Percentiles rank a stretch among this genome's conserved stretches.
phyloP scores from a whole-genome alignment of 805 yeast species.

The Lipomyces lipofer region DNA sequence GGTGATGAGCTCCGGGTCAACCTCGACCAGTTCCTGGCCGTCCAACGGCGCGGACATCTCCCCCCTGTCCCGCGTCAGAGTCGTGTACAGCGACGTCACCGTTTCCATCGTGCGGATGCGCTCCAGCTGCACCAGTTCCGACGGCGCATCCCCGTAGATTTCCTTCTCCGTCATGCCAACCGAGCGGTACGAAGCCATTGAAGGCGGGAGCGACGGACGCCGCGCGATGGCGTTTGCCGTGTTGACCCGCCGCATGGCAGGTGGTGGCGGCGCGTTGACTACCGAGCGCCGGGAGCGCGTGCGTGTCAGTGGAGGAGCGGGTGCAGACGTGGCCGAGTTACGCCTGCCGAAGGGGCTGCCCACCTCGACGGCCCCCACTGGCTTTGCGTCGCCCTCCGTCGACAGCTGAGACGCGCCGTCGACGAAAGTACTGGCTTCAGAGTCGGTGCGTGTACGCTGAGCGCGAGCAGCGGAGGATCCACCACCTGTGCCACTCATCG shows the following conservation, averaged over 20 bases:
- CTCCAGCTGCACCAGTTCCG: slow-evolving; percentile 12
- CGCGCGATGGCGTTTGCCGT: slow-evolving; percentile 12
- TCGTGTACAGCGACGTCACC: slow-evolving; percentile 8
- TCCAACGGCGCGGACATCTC: slow-evolving; percentile 16
- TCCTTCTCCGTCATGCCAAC: slow-evolving; percentile 13
- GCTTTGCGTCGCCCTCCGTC: too few species aligned
- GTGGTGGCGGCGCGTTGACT: slow-evolving; percentile 7
- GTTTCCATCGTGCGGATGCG: slow-evolving; percentile 16
- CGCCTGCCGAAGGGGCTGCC: too few species aligned
- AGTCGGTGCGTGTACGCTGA: too few species aligned
- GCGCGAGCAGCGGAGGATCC: too few species aligned
- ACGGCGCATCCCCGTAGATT: slow-evolving; percentile 15
- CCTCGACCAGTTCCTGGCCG: slow-evolving; percentile 8
- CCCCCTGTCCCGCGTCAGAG: slow-evolving; percentile 6
- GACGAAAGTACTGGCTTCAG: too few species aligned
- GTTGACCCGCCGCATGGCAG: slow-evolving; percentile 19
- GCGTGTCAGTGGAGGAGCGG: slow-evolving; percentile 15
- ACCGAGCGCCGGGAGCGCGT: slow-evolving; percentile 11
- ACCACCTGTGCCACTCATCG: too few species aligned
- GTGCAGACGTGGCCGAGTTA: too few species aligned
- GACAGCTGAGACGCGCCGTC: too few species aligned
- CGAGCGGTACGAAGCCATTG: slow-evolving; percentile 5
- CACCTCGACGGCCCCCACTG: too few species aligned
- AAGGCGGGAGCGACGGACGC: slow-evolving; percentile 11
- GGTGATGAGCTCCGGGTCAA: slow-evolving; percentile 63